Base-by-base conservation (phyloP, 306 rosid genomes). In the Malus sieversii region DNA sequence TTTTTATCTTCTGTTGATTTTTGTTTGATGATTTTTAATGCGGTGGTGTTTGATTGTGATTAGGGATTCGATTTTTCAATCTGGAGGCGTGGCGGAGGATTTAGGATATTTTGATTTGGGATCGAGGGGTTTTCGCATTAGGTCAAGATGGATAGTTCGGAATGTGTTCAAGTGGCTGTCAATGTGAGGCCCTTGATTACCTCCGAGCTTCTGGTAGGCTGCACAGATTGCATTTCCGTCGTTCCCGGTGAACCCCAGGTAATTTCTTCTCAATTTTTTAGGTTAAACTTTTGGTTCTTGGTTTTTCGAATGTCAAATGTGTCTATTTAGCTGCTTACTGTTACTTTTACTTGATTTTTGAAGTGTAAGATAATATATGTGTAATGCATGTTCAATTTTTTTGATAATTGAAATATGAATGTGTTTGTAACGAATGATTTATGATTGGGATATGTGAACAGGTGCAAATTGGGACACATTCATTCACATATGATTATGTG, bases 221-320 rank as follows among this genome's bases (percentile, higher is more conserved):
- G 97, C 77, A 92, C 98, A 5, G 97, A 96, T 74, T 96, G 99
- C 73, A 90, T 96, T 77, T 77, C 97, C 5, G 84, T 90, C 22
- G 91, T 84, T 82, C 90, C 90, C 1, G 97, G 97, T 5, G 99
- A 96, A 78, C 90, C 96, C 74, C 99, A 96, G 96, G 98, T 95
- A 38, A 18, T 7, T 27, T 25, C 23, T 10, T 30, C 11, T 64
- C 61, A 10, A 14, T 4, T 38, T 51, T 62, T 2, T n/a, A 46
- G 6, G 66, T 66, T 20, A 15, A 60, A 9, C 1, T 27, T 61
- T 61, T 8, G 66, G 55, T 48, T 61, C 30, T 61, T 61, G 10
- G 18, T 14, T 27, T 61, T 62, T 14, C 2, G 66, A 62, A 62
- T 62, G n/a, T 62, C 35, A 29, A 8, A 62, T 62, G 40, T 29